Evolutionary conservation across 495 filamentous ascomycete species (phyloP).

Genomic region (Talaromyces proteolyticus): DNA sequence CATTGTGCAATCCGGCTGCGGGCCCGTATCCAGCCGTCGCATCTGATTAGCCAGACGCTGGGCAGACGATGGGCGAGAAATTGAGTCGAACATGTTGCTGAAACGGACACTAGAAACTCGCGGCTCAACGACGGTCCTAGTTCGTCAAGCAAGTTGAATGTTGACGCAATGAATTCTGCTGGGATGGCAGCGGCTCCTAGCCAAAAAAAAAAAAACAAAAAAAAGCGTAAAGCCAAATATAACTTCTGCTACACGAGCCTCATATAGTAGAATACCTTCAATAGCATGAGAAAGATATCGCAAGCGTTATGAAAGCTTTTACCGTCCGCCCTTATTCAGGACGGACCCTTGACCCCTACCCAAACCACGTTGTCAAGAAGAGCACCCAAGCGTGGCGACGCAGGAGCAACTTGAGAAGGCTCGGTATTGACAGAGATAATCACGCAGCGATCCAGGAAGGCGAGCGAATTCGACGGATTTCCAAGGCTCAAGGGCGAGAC

Average conservation of each 20-base stretch:
- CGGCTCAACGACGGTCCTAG: too few relatives aligned
- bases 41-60: slow-evolving; percentile 5
- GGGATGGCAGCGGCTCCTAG: too few relatives aligned
- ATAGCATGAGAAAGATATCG: too few relatives aligned
- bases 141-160: too few relatives aligned
- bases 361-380: slow-evolving; percentile 36
- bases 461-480: slow-evolving; percentile 22
- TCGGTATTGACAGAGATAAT: slow-evolving; percentile 9
- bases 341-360: slow-evolving; percentile 52
- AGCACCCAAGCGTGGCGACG: slow-evolving; percentile 14
- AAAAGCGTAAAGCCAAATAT: neutral
- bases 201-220: too few relatives aligned
- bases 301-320: slow-evolving; percentile 12
- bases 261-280: neutral
- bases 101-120: too few relatives aligned
- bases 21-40: neutral
- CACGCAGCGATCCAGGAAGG: slow-evolving; percentile 10
- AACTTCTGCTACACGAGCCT: neutral
- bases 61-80: slow-evolving; percentile 1
- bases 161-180: too few relatives aligned
- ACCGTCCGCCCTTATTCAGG: slow-evolving; percentile 57
- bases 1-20: neutral
- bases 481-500: slow-evolving; percentile 1
- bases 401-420: slow-evolving; percentile 5
- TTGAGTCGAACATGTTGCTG: slow-evolving; percentile 5